These are phyloP conservation scores for Fusarium kyushuense DNA, from an alignment of 2,329 filamentous ascomycete genomes.

Conservation along the genomic window DNA sequence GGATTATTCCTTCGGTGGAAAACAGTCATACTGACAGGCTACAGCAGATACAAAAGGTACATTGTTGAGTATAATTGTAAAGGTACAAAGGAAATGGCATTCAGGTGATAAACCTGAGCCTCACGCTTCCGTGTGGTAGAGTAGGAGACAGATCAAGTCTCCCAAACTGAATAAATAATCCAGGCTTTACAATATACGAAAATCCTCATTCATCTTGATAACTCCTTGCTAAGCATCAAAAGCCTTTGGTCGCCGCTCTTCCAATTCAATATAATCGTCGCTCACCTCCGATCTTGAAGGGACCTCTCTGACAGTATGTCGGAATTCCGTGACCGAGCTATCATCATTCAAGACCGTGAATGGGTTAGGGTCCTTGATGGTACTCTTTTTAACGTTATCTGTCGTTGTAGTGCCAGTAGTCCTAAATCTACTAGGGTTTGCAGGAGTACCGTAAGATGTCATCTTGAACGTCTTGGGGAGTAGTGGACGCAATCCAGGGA, in stretches of 20 bases:
- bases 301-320: conserved; percentile 8
- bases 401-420: conserved; percentile 1
- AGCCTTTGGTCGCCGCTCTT: conserved; percentile 12
- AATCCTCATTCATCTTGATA: no score
- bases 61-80: no score
- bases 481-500: conserved; percentile 12
- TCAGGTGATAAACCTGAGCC: background rate
- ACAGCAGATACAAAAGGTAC: no score
- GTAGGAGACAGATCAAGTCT: background rate
- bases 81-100: background rate
- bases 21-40: no score
- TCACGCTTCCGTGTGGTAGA: background rate
- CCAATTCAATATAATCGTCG: conserved; percentile 14
- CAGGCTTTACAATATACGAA: background rate
- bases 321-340: conserved; percentile 15
- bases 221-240: background rate
- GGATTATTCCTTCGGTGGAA: no score
- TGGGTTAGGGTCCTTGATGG: conserved; percentile 5
- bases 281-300: conserved; percentile 10
- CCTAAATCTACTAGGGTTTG: conserved; percentile 13
- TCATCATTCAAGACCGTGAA: conserved; percentile 11
- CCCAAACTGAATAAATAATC: background rate
- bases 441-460: conserved; percentile 6
- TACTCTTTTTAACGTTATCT: conserved; percentile 3
- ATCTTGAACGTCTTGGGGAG: conserved; percentile 24